These are phyloP conservation scores for Lentinula aciculospora DNA, from an alignment of 768 basidiomycete species.

Conservation along the genomic window DNA sequence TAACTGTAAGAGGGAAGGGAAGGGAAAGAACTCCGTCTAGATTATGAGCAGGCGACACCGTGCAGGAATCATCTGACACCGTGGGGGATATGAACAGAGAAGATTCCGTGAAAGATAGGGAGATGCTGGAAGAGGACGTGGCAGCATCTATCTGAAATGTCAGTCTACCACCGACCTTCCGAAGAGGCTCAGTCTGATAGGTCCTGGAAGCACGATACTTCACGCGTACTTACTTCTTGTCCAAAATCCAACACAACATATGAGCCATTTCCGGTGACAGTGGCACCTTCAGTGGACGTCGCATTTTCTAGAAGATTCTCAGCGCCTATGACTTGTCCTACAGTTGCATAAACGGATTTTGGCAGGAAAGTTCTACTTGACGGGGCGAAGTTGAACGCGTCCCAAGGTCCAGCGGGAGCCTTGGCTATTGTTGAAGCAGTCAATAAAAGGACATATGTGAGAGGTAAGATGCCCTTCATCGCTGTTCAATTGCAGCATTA, in stretches of 20 bases:
- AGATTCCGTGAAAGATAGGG: conserved; percentile 47
- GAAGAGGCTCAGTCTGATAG: background rate
- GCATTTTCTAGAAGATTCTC: conserved; percentile 19
- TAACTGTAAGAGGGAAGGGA: conserved; percentile 18
- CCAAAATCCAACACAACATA: conserved; percentile 35
- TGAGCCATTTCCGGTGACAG: conserved; percentile 22
- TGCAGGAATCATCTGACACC: conserved; percentile 36
- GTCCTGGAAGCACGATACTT: conserved; percentile 24
- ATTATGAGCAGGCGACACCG: conserved; percentile 16
- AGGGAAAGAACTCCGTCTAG: conserved; percentile 29
- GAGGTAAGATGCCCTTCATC: background rate
- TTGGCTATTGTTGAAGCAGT: conserved; percentile 7
- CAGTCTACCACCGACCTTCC: conserved; percentile 4
- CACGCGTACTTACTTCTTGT: conserved; percentile 29
- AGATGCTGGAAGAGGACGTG: conserved; percentile 23
- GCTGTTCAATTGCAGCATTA: background rate
- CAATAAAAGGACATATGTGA: background rate
- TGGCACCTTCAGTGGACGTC: conserved; percentile 15
- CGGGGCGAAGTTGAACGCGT: conserved; percentile 36
- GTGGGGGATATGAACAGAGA: conserved; percentile 38
- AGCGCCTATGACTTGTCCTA: conserved; percentile 22
- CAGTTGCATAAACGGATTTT: conserved; percentile 17
- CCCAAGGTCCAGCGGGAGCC: conserved; percentile 38
- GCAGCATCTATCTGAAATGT: conserved; percentile 13
- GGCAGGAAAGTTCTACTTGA: conserved; percentile 24